These are phyloP conservation scores for Blastobotrys attinorum DNA, from an alignment of 805 yeast genomes.

Conservation along the genomic window DNA sequence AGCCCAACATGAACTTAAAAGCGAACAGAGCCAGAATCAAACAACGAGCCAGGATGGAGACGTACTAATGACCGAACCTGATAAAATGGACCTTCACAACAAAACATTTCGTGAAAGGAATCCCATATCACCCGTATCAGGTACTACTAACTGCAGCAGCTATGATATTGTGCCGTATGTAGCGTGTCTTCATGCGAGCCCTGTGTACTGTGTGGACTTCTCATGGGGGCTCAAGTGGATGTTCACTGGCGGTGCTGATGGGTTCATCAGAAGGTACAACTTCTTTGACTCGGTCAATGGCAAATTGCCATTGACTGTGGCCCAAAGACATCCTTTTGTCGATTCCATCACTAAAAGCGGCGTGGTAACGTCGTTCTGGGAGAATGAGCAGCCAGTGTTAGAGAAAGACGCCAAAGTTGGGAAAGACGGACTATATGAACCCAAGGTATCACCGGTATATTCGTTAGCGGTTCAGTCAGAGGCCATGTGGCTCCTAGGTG, in stretches of 20 bases:
- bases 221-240: slow-evolving; percentile 79
- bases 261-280: slow-evolving; percentile 84
- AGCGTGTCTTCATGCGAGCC: slow-evolving; percentile 76
- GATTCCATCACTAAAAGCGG: slow-evolving; percentile 86
- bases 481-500: slow-evolving; percentile 78
- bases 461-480: slow-evolving; percentile 77
- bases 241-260: slow-evolving; percentile 94
- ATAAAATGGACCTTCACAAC: slow-evolving; percentile 14
- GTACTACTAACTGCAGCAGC: slow-evolving; percentile 44
- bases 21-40: slow-evolving; percentile 9
- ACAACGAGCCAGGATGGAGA: slow-evolving; percentile 20
- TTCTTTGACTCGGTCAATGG: slow-evolving; percentile 81
- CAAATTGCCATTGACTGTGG: slow-evolving; percentile 75
- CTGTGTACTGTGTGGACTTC: slow-evolving; percentile 69
- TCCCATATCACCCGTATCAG: slow-evolving; percentile 28
- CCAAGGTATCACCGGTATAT: slow-evolving; percentile 71
- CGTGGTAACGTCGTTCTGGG: slow-evolving; percentile 81
- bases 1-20: slow-evolving; percentile 20
- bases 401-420: slow-evolving; percentile 36
- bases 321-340: slow-evolving; percentile 81
- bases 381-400: slow-evolving; percentile 80
- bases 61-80: background rate
- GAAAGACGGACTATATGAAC: slow-evolving; percentile 27
- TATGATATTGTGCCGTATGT: slow-evolving; percentile 77
- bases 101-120: slow-evolving; percentile 15